A percentile compares a stretch with the other conserved stretches of the same genome.
Evolutionary conservation across 495 filamentous ascomycete species (phyloP).

Genomic region (Apodospora peruviana): DNA sequence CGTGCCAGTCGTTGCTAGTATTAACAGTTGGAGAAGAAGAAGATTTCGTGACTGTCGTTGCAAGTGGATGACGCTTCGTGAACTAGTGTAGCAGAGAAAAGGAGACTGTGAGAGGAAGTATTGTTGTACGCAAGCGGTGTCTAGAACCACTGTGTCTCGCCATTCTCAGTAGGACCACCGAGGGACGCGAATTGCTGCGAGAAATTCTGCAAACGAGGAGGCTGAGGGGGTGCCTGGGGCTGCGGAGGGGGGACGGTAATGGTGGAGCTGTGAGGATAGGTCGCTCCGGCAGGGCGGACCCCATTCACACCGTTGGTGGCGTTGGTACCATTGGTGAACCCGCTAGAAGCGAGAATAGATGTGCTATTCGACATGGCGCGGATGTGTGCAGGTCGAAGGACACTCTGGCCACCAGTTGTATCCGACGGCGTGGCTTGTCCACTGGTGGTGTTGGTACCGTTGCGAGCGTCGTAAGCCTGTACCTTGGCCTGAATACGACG

Average conservation of each 20-base stretch:
- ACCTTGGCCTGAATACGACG: constrained; percentile 90
- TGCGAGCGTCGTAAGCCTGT: constrained; percentile 37
- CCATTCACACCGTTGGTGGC: not conserved
- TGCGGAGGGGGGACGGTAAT: constrained; percentile 21
- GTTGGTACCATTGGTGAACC: constrained; percentile 12
- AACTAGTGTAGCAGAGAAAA: constrained; percentile 26
- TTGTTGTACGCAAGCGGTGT: not conserved
- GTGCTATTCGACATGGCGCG: constrained; percentile 27
- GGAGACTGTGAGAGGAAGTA: constrained; percentile 15
- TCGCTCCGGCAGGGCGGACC: constrained; percentile 12
- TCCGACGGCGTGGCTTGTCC: constrained; percentile 33
- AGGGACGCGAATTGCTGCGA: constrained; percentile 13
- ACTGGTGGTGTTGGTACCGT: constrained; percentile 15
- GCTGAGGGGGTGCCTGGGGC: constrained; percentile 19
- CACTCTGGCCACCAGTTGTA: constrained; percentile 35
- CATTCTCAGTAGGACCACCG: constrained; percentile 13
- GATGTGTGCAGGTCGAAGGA: constrained; percentile 25
- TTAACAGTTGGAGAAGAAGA: constrained; percentile 22
- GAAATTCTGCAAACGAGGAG: constrained; percentile 17
- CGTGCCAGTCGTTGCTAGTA: constrained; percentile 25
- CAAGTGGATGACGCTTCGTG: constrained; percentile 22
- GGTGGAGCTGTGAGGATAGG: constrained; percentile 21
- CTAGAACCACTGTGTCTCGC: constrained; percentile 26
- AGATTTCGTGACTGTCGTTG: constrained; percentile 26
- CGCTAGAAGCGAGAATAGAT: constrained; percentile 22